These are phyloP conservation scores for Colletotrichum salicis DNA, from an alignment of 2,329 filamentous ascomycete genomes.

Conservation along the genomic window DNA sequence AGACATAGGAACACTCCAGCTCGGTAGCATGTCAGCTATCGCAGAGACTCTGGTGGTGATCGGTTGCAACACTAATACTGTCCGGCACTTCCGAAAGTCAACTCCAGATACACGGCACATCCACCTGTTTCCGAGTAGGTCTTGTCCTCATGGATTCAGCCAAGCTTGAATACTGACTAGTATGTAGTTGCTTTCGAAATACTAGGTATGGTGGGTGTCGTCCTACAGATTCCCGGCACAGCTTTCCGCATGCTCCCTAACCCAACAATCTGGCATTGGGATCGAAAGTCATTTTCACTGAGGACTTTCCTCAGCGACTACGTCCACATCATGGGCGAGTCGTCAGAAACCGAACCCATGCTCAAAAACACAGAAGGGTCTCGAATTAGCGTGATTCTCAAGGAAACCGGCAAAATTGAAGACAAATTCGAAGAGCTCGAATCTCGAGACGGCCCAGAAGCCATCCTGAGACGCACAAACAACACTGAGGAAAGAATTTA, in stretches of 20 bases:
- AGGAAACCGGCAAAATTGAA: constrained; percentile 38
- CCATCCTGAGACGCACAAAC: not conserved
- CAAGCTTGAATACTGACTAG: not conserved
- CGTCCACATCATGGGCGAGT: constrained; percentile 40
- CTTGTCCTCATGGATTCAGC: rapidly evolving
- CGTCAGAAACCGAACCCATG: not conserved
- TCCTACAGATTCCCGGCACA: constrained; percentile 48
- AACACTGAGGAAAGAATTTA: constrained; percentile 26
- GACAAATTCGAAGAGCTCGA: constrained; percentile 42
- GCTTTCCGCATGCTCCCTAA: constrained; percentile 55
- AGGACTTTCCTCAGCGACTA: constrained; percentile 55
- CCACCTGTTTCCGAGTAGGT: constrained; percentile 42
- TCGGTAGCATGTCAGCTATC: constrained; percentile 43
- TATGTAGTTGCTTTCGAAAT: constrained; percentile 50
- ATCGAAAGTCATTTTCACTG: constrained; percentile 59
- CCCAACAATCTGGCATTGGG: constrained; percentile 62
- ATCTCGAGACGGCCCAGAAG: not conserved
- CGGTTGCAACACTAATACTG: constrained; percentile 50
- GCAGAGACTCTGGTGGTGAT: constrained; percentile 49
- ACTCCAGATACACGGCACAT: constrained; percentile 31
- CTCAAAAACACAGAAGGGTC: constrained; percentile 14
- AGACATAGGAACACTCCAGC: constrained; percentile 36
- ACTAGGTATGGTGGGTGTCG: constrained; percentile 52
- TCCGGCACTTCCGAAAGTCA: constrained; percentile 42
- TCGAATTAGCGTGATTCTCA: constrained; percentile 37